phyloP scores from a whole-genome alignment of 2,329 filamentous ascomycete species.

The Pseudogymnoascus sp. region DNA sequence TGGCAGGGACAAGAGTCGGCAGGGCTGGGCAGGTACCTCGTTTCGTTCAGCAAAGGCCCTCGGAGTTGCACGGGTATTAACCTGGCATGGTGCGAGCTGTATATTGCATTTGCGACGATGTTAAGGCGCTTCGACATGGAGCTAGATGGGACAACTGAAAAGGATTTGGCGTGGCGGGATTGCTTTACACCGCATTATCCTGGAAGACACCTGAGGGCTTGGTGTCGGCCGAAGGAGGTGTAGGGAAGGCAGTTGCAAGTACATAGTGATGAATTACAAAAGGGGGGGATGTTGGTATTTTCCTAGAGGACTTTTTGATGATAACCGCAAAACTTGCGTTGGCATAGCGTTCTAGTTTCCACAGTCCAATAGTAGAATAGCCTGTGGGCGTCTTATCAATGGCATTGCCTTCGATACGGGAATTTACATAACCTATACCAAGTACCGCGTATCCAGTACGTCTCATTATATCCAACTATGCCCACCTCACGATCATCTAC shows the following conservation, averaged over 20 bases:
- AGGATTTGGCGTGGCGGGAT: constrained; percentile 22
- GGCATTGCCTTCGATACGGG: not conserved
- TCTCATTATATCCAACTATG: not conserved
- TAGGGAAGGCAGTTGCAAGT: not conserved
- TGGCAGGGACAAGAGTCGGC: constrained; percentile 27
- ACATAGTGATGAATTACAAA: constrained; percentile 6
- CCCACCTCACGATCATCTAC: not conserved
- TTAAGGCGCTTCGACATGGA: constrained; percentile 21
- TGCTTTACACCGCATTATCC: constrained; percentile 15
- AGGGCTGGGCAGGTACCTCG: constrained; percentile 28
- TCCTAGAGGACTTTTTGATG: not conserved
- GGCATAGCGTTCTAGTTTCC: not conserved
- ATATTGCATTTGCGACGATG: constrained; percentile 23
- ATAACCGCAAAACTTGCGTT: not conserved
- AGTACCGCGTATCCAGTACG: not conserved
- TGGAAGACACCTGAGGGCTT: constrained; percentile 13
- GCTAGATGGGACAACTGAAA: constrained; percentile 18
- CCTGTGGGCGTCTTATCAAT: not conserved
- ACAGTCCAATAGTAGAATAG: not conserved
- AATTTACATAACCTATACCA: not conserved
- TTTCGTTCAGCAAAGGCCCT: constrained; percentile 34
- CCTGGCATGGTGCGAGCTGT: constrained; percentile 26
- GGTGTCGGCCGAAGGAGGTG: constrained; percentile 11
- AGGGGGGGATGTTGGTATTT: not conserved
- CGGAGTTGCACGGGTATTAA: constrained; percentile 30